phyloP scores from a whole-genome alignment of 2,329 filamentous ascomycete genomes.

The Phyllosticta citrichinensis region DNA sequence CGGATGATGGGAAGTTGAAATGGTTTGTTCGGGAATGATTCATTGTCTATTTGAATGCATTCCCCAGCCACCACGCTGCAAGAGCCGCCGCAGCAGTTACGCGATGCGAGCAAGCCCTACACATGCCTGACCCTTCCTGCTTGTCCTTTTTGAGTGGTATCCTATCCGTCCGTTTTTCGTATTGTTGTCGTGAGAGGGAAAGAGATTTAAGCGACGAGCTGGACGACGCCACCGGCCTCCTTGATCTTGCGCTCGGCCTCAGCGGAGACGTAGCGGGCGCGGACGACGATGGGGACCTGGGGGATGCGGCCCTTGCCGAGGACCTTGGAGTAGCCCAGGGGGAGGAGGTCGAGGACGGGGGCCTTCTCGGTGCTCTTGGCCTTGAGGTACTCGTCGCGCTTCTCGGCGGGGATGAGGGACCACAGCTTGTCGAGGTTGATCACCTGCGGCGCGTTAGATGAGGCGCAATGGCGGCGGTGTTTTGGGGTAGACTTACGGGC shows the following conservation, averaged over 20 bases:
- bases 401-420: conserved; percentile 86
- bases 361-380: conserved; percentile 79
- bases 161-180: conserved; percentile 8
- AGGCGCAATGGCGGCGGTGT: not conserved
- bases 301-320: conserved; percentile 97
- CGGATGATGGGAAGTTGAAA: not conserved
- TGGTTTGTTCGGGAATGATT: conserved; percentile 44
- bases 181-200: conserved; percentile 4
- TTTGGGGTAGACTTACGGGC: conserved; percentile 41
- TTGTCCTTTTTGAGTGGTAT: conserved; percentile 11
- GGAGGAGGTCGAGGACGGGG: conserved; percentile 93
- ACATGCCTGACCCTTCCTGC: not conserved
- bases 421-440: conserved; percentile 99
- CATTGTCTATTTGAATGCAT: conserved; percentile 23
- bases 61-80: conserved; percentile 45
- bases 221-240: conserved; percentile 89
- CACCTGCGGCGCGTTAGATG: conserved; percentile 24
- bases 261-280: conserved; percentile 88
- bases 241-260: conserved; percentile 99
- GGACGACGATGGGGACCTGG: conserved; percentile 85
- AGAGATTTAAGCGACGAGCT: conserved; percentile 70
- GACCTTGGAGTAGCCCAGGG: conserved; percentile 96
- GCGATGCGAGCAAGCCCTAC: not conserved
- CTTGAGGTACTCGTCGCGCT: conserved; percentile 82
- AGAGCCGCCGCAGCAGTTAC: conserved; percentile 16